phyloP scores from a whole-genome alignment of 1,139 yeast species.

The Geotrichum restrictum region DNA sequence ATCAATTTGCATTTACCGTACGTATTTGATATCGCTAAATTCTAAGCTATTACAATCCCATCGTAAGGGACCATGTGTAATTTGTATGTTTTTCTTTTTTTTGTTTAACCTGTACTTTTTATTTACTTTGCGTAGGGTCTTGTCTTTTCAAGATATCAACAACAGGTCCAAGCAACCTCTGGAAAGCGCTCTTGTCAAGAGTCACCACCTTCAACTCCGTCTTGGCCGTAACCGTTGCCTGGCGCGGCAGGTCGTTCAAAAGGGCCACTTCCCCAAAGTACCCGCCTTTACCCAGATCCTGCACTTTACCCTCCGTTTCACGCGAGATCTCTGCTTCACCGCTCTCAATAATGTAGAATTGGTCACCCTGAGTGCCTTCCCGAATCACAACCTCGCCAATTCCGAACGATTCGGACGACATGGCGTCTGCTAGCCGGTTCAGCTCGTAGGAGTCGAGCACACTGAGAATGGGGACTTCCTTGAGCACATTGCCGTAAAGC shows the following conservation, averaged over 20 bases:
- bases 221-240: constrained; percentile 83
- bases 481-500: constrained; percentile 84
- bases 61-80: no score
- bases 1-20: no score
- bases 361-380: constrained; percentile 90
- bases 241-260: constrained; percentile 86
- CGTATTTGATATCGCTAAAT: no score
- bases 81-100: no score
- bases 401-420: constrained; percentile 69
- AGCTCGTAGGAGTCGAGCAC: constrained; percentile 72
- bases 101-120: no score
- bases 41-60: no score
- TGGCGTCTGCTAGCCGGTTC: constrained; percentile 90
- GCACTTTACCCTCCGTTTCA: constrained; percentile 54
- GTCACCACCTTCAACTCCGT: constrained; percentile 81
- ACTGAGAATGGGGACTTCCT: constrained; percentile 77
- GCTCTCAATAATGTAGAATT: constrained; percentile 81
- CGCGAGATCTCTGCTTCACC: constrained; percentile 77
- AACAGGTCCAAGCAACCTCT: constrained; percentile 88
- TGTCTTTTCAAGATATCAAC: constrained; percentile 75
- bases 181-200: constrained; percentile 87
- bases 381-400: constrained; percentile 71
- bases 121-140: constrained; percentile 56
- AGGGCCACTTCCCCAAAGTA: constrained; percentile 96
- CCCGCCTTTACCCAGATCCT: constrained; percentile 69